Evolutionary conservation across 441 rosid genomes (phyloP).

Genomic region (Gossypium schwendimanii): DNA sequence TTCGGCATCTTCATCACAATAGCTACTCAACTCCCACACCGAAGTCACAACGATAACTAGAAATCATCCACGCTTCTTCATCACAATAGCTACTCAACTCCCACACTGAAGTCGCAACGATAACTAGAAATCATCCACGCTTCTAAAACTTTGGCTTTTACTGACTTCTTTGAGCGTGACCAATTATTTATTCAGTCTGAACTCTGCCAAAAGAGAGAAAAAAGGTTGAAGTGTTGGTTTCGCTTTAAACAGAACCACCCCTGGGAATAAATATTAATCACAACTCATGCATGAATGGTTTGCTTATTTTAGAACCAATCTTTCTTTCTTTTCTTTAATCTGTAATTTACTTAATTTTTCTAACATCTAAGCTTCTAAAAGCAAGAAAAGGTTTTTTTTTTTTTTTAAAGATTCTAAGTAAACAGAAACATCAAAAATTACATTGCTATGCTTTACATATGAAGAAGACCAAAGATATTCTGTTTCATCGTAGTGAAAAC

Average conservation of each 20-base stretch:
- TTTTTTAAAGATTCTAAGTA: background rate
- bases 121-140: background rate
- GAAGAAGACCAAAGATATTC: background rate
- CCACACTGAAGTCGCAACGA: background rate
- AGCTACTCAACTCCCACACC: background rate
- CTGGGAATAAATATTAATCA: background rate
- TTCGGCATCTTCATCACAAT: background rate
- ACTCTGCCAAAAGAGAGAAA: background rate
- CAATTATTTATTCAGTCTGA: background rate
- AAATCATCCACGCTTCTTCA: background rate
- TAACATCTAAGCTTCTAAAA: background rate
- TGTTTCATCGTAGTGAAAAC: background rate
- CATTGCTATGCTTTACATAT: background rate
- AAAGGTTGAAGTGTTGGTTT: background rate
- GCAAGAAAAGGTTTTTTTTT: background rate
- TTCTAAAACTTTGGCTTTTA: background rate
- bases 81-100: background rate
- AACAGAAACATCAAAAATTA: background rate
- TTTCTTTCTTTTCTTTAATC: background rate
- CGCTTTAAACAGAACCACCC: background rate
- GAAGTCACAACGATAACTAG: background rate
- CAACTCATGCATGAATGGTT: background rate
- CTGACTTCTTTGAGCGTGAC: background rate
- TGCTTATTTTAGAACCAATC: background rate
- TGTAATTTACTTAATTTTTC: background rate